Percentiles rank a stretch among this genome's conserved stretches.
Conservation (phyloP, 2,329 filamentous ascomycete genomes). For the Colletotrichum magnum region DNA sequence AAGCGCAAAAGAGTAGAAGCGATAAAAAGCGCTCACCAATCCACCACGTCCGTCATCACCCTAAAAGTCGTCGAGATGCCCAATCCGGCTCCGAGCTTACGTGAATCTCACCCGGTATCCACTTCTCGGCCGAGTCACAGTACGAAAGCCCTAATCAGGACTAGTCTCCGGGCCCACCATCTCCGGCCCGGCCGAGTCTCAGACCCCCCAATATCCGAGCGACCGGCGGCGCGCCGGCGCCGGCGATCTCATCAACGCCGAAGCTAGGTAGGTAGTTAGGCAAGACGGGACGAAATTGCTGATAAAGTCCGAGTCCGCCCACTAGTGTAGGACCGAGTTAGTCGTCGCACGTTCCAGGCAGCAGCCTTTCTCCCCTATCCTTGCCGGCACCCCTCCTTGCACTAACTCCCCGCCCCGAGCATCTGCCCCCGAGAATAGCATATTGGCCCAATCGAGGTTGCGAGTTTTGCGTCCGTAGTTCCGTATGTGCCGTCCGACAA, state of each 20-base stretch:
- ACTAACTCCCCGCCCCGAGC: no score
- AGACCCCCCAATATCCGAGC: background rate
- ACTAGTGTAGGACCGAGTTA: no score
- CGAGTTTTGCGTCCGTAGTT: no score
- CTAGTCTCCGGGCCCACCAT: constrained; percentile 4
- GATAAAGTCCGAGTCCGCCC: no score
- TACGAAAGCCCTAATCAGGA: constrained; percentile 6
- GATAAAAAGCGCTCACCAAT: no score
- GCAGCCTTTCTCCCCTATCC: background rate
- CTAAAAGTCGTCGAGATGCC: background rate
- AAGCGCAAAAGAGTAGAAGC: no score
- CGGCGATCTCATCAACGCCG: no score
- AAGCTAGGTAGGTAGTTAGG: no score
- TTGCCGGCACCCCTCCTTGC: background rate
- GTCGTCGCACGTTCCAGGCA: no score
- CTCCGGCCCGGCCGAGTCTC: background rate
- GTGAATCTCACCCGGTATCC: background rate
- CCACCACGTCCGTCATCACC: background rate
- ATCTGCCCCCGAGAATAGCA: background rate
- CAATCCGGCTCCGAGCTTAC: background rate
- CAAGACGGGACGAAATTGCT: no score
- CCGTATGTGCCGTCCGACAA: no score
- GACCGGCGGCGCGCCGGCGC: no score
- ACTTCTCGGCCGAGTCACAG: constrained; percentile 31
- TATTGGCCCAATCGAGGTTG: background rate